Evolutionary conservation across 129 eudicot genomes (phyloP), one percentile per base, ranked within the genome.

Genomic region (Solidago caesia): DNA sequence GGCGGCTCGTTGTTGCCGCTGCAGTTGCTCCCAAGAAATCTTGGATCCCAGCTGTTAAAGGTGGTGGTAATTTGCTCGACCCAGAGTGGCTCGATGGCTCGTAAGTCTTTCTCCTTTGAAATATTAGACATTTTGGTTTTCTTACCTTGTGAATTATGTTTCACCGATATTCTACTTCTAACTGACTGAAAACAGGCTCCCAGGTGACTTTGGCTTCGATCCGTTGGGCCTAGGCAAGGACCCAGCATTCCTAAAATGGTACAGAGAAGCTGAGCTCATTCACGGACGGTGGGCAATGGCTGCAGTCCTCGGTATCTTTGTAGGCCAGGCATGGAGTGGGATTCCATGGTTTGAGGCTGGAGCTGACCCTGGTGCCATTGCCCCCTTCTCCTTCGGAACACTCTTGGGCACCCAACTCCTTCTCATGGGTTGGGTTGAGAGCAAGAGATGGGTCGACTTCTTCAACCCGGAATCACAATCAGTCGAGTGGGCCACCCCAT

Each of bases 51-150:
- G 96, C 76, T 6, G 93, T 94, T 58, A 90, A 52, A 77, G 91
- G 87, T 41, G 98, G 98, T 44, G 97, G 97, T 83, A 85, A 78
- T 80, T 74, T 94, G 44, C 16, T 94, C 44, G 98, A 94, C 77
- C 97, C 98, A 4, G 98, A 94, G 71, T 94, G 98, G 98, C 98
- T 94, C 52, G 98, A 94, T 80, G 98, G 98, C 73, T 94, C 97
- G 98, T 94, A 88, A 88, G 98, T 85, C 52, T 9, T 43, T 9
- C 25, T 76, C 7, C 12, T 4, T 11, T 14, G 12, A 5, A 64
- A 42, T 42, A 14, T 7, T 0, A 42, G 39, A 26, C 5, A n/a
- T 39, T 15, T 10, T 27, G 14, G 26, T 1, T 15, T 56, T 26
- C 39, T 57, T 39, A 59, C 33, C 25, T 25, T 1, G 1, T 60